Evolutionary conservation across 2,329 filamentous ascomycete species (phyloP), one percentile per base, ranked within the genome.

Genomic region (Aaosphaeria pasadenensis): DNA sequence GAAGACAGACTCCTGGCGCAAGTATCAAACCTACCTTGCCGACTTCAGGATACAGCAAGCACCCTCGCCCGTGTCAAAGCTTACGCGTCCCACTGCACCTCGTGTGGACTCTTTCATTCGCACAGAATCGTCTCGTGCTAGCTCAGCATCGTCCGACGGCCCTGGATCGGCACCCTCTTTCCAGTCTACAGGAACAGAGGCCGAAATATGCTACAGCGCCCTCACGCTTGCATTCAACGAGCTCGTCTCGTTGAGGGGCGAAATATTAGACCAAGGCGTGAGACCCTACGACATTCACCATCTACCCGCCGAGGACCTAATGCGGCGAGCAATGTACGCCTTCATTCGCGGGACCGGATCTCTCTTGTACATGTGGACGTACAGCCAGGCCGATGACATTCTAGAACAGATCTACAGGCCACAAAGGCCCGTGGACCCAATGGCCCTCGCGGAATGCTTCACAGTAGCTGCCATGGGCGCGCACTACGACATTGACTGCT

Each of bases 401-500:
- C 54, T 71, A 3, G 59, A 70, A n/a, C 60, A 62, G 11, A 53
- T 71, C 6, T 71, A 70, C 47, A 55, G 60, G 13, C 60, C 63
- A 2, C 51, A 58, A 30, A 49, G 54, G 30, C 49, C 41, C 5
- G 55, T 62, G 0, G 64, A 71, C 40, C 44, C 61, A 6, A 64
- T 69, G 57, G 63, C 64, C 5, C 51, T 71, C 6, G 64, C 66
- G 0, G 62, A 70, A 43, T 68, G 67, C 43, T 67, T 71, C 29
- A 67, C 60, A 1, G 49, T 70, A 4, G 64, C 67, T 30, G 65
- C 67, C 5, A 64, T 71, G 61, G 69, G 69, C 11, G 62, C 62
- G 5, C 63, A 70, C 44, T 71, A 71, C 42, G 67, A 70, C 24
- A 53, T 63, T 46, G 64, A 70, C 1, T 64, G 58, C 42, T 67